Evolutionary conservation across 352 stramenopile genomes (phyloP).

Genomic region (Pythium grandisporangium): DNA sequence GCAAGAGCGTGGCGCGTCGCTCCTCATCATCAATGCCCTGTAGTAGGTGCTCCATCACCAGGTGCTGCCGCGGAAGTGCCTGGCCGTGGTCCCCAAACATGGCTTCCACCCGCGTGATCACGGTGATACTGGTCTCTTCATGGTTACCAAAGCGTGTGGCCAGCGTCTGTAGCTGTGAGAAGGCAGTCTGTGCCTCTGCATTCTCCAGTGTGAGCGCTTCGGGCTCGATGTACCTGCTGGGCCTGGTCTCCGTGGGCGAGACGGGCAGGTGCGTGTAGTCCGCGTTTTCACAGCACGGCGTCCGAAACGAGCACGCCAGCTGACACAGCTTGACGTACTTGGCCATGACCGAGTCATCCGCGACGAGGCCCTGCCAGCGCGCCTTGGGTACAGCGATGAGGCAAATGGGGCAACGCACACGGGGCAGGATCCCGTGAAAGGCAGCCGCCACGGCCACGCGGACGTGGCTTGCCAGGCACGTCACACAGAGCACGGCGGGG

Average conservation of each 20-base stretch:
- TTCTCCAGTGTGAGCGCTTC: background rate
- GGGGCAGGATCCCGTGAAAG: slow-evolving; percentile 10
- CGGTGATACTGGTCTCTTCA: background rate
- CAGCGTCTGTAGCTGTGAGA: background rate
- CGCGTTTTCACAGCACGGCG: slow-evolving; percentile 14
- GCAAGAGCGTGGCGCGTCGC: slow-evolving; percentile 27
- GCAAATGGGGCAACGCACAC: slow-evolving; percentile 15
- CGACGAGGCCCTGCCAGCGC: slow-evolving; percentile 3
- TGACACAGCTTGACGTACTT: slow-evolving; percentile 5
- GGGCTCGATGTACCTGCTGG: background rate
- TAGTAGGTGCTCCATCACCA: slow-evolving; percentile 10
- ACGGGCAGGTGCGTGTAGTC: slow-evolving; percentile 14
- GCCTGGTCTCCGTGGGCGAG: slow-evolving; percentile 4
- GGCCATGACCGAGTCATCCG: background rate
- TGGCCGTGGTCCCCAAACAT: background rate
- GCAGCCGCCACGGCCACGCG: background rate
- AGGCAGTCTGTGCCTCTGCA: too few species aligned
- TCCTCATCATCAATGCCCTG: slow-evolving; percentile 25
- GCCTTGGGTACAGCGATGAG: slow-evolving; percentile 12
- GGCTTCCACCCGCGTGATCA: background rate
- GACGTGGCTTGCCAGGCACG: slow-evolving; percentile 9
- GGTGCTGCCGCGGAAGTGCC: slow-evolving; percentile 1
- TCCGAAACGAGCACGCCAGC: slow-evolving; percentile 13
- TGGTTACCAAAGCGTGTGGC: background rate
- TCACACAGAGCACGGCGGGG: slow-evolving; percentile 8